Percentiles rank a stretch among this genome's conserved stretches.
Conservation (phyloP, 1,139 yeast species). For the Candida glucosophila region DNA sequence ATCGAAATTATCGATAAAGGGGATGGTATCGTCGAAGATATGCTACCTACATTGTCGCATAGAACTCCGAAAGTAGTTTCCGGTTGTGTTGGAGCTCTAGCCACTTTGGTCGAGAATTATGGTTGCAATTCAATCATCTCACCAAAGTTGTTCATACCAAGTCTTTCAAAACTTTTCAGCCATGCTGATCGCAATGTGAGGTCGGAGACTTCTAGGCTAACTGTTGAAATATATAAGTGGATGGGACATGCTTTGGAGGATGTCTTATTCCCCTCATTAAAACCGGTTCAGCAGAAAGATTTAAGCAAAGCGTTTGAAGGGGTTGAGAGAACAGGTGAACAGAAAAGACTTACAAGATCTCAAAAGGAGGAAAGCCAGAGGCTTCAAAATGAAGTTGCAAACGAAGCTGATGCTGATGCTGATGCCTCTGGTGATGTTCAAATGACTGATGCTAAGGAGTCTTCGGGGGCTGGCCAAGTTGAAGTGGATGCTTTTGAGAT, state of each 20-base stretch:
- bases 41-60: conserved; percentile 54
- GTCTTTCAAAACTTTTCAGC: conserved; percentile 61
- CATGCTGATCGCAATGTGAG: conserved; percentile 89
- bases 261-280: conserved; percentile 59
- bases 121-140: conserved; percentile 58
- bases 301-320: conserved; percentile 62
- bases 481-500: conserved; percentile 27
- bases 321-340: conserved; percentile 35
- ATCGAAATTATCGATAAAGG: conserved; percentile 58
- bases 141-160: conserved; percentile 52
- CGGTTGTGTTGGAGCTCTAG: conserved; percentile 51
- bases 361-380: conserved; percentile 27
- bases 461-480: conserved; percentile 1
- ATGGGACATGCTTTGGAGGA: conserved; percentile 59
- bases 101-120: conserved; percentile 49
- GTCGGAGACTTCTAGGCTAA: conserved; percentile 62
- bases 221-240: conserved; percentile 71
- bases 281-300: conserved; percentile 90
- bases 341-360: conserved; percentile 44
- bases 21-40: conserved; percentile 56
- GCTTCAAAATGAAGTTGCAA: conserved; percentile 12
- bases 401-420: conserved; percentile 10
- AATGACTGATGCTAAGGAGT: no score
- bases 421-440: no score
- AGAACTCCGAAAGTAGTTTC: conserved; percentile 75